Base-by-base conservation (phyloP, 768 basidiomycete species). In the Candolleomyces aberdarensis region DNA sequence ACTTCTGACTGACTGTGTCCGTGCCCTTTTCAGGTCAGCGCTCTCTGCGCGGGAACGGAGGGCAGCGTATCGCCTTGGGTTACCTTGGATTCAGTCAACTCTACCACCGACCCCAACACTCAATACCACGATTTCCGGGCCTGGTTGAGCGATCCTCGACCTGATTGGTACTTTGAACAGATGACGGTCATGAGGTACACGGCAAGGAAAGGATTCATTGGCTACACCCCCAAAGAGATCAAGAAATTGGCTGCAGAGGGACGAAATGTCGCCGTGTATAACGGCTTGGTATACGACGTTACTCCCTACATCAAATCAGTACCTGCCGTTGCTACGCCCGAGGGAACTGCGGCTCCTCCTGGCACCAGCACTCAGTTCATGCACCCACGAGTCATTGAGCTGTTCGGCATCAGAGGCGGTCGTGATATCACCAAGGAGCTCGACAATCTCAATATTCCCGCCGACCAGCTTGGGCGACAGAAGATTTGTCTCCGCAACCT, bases 101-200 rank as follows among this genome's bases (percentile, higher is more conserved):
- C 36, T 1, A 83, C 83, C 69, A 85, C 88, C 20, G 88, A 92
- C 63, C 69, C 76, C 17, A 91, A 95, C 67, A 79, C 89, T 0
- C 80, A 86, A 67, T 99, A 98, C 71, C 97, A 98, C 72, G 96
- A 99, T 71, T 99, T 99, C 85, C 91, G 96, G 17, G 88, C 88
- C 0, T 87, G 80, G 70, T 89, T 88, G 40, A 90, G 87, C 61
- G 96, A 98, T 69, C 89, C 90, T 0, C 85, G 97, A 9, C 96
- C 97, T 0, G 97, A 99, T 70, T 99, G 97, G 97, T 99, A 98
- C 73, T 95, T 91, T 65, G 91, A 98, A 76, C 81, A 79, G 61
- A 98, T 99, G 97, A 91, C 92, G 3, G 72, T 84, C 70, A 89
- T 99, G 89, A 91, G 97, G 7, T 97, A 89, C 80, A 88, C 85